Conservation (phyloP, 2,329 filamentous ascomycete species). For the Verticillium albo-atrum region DNA sequence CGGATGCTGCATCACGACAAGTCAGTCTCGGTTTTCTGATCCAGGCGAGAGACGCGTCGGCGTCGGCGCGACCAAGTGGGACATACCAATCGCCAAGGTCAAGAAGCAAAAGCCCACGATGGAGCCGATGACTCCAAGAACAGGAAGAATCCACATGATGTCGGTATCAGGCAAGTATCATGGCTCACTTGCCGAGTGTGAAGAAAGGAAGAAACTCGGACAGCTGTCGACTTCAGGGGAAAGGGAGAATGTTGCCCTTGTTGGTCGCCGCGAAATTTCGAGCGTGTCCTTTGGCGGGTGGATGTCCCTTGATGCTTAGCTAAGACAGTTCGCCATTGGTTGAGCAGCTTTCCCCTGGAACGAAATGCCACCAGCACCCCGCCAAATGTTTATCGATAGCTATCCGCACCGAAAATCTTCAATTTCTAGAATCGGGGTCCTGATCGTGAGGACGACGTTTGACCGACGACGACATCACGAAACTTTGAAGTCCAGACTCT, state of each 20-base stretch:
- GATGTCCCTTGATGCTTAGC: background rate
- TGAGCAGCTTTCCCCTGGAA: background rate
- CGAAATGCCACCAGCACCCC: background rate
- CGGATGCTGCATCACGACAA: constrained; percentile 64
- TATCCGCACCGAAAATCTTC: constrained; percentile 5
- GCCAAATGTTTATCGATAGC: constrained; percentile 3
- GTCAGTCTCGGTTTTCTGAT: background rate
- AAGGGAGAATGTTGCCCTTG: background rate
- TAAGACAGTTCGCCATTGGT: background rate
- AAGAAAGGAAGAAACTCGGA: background rate
- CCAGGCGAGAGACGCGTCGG: no score
- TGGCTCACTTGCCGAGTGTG: background rate
- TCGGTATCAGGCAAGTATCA: background rate
- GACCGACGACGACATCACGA: background rate
- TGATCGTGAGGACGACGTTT: background rate
- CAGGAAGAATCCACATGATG: constrained; percentile 90
- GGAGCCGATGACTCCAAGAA: constrained; percentile 85
- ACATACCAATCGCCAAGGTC: constrained; percentile 84
- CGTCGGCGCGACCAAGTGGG: constrained; percentile 1
- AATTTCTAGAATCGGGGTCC: background rate
- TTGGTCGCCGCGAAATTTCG: background rate
- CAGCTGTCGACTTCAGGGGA: background rate
- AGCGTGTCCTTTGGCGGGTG: constrained; percentile 1
- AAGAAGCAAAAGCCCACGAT: constrained; percentile 88
- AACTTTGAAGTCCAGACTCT: background rate